Base-by-base conservation (phyloP, 73 alveolate genomes). In the Halteria grandinella region DNA sequence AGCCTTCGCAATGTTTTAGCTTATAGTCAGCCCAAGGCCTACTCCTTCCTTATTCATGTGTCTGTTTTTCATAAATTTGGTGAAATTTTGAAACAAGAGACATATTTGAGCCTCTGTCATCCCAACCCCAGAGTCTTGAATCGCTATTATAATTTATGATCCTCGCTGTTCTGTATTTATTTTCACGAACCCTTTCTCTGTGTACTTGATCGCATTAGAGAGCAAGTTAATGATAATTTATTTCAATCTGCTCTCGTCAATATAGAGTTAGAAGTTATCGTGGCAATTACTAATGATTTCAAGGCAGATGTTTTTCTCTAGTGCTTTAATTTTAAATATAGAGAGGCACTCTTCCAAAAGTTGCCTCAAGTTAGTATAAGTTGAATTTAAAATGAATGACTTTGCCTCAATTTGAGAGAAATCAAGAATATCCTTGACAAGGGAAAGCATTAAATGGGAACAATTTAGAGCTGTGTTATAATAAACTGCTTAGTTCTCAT, bases 401-500 rank as follows among this genome's bases (percentile, higher is more conserved):
- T 59, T 59, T 14, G 45, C 69, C 40, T 74, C 86, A 8, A 50
- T 39, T 39, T 74, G 27, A 2, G 79, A 72, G 36, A 37, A 75
- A 34, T 75, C 87, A 12, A 75, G 71, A 43, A 75, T 75, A 37
- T 75, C 87, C 41, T 75, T 75, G 1, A 75, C 72, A 29, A 75
- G 27, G 18, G 47, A 75, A 3, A 59, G 40, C 55, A 75, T 33
- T 4, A 75, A 55, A 11, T 75, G 44, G 15, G 79, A 50, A 41
- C 78, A 62, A 32, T 53, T 47, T 18, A 15, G 40, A 5, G 87
- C 78, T 4, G 36, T 75, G 14, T 59, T 10, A 57, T 41, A 37
- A 50, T 21, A 25, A 14, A 17, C 23, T 8, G 34, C 57, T 15
- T 41, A 31, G 6, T 18, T 3, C 20, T 55, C 57, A 39, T 37